Base-by-base conservation (phyloP, 2,329 filamentous ascomycete genomes). In the Diaporthe helianthi region DNA sequence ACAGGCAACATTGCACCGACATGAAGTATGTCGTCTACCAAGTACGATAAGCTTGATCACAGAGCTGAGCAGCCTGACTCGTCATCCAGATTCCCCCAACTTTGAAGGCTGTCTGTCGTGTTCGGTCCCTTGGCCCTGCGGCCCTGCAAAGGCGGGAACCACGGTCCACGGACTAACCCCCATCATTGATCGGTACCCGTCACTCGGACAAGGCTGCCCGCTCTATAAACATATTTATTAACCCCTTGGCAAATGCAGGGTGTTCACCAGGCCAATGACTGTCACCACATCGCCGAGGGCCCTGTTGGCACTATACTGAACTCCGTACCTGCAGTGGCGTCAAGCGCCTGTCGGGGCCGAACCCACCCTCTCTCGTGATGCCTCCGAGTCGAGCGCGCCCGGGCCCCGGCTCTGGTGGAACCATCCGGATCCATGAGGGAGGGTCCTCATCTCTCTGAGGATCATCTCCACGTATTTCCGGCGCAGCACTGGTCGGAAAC, bases 381-480 rank as follows among this genome's bases (percentile, higher is more conserved):
- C 38, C 41, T 47, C n/a, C n/a, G n/a, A n/a, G n/a, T n/a, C 47
- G 55, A 61, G 58, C 58, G 58, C 58, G 55, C 55, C 41, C 58
- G 24, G 41, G 29, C 15, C 41, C 58, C 58, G 47, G 58, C 41
- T 33, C 41, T 22, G 58, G 33, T 61, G 58, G 26, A 61, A 47
- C 58, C 41, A 17, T 61, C 38, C 26, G 58, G 22, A 47, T 33
- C 58, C 58, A 47, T 61, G n/a, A n/a, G n/a, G n/a, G n/a, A n/a
- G n/a, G n/a, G n/a, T n/a, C 10, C 12, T 46, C 29, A 47, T 31
- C 19, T 61, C 47, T 47, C 26, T 36, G 58, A 46, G 58, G 33
- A 33, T 6, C 41, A 15, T 19, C 55, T 44, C 41, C 26, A 47
- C 26, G 55, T 47, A 10, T 5, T 15, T 24, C 2, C 22, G 41